phyloP scores from a whole-genome alignment of 2,329 filamentous ascomycete species.

The Colletotrichum horii region DNA sequence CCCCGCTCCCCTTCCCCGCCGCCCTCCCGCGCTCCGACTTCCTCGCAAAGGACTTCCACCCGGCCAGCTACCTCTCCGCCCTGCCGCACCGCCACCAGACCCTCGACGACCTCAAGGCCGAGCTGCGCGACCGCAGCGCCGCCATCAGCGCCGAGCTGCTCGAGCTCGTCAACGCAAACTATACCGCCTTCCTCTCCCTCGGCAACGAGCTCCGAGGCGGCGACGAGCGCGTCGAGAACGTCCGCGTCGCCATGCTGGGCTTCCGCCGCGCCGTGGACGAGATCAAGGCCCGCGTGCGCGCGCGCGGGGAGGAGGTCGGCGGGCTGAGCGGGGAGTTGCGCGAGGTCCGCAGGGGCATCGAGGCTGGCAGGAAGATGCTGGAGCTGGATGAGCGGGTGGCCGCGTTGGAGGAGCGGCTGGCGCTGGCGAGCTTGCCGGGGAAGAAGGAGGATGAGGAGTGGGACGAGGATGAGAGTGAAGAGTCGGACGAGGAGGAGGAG shows the following conservation, averaged over 20 bases:
- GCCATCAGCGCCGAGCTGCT: slow-evolving; percentile 85
- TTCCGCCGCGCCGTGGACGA: slow-evolving; percentile 84
- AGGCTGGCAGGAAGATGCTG: slow-evolving; percentile 65
- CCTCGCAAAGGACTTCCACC: slow-evolving; percentile 76
- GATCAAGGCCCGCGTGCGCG: slow-evolving; percentile 69
- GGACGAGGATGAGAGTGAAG: slow-evolving; percentile 31
- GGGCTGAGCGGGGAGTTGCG: slow-evolving; percentile 70
- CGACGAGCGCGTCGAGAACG: slow-evolving; percentile 89
- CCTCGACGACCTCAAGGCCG: slow-evolving; percentile 87
- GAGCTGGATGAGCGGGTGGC: slow-evolving; percentile 69
- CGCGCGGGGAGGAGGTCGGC: slow-evolving; percentile 67
- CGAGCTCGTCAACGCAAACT: slow-evolving; percentile 94
- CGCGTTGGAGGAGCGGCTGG: slow-evolving; percentile 67
- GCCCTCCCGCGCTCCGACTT: slow-evolving; percentile 86
- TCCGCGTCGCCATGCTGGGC: slow-evolving; percentile 83
- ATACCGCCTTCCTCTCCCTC: slow-evolving; percentile 86
- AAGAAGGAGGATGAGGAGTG: slow-evolving; percentile 46
- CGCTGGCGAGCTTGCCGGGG: slow-evolving; percentile 49
- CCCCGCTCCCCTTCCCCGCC: slow-evolving; percentile 84
- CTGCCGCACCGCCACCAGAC: slow-evolving; percentile 91
- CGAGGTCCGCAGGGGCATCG: slow-evolving; percentile 66
- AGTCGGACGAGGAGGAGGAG: slow-evolving; percentile 31
- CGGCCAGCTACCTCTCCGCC: slow-evolving; percentile 79
- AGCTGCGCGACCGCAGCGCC: slow-evolving; percentile 81
- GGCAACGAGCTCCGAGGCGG: slow-evolving; percentile 84